These are phyloP conservation scores for Hydrangea macrophylla DNA, from an alignment of 148 eudicot genomes.

Conservation along the genomic window DNA sequence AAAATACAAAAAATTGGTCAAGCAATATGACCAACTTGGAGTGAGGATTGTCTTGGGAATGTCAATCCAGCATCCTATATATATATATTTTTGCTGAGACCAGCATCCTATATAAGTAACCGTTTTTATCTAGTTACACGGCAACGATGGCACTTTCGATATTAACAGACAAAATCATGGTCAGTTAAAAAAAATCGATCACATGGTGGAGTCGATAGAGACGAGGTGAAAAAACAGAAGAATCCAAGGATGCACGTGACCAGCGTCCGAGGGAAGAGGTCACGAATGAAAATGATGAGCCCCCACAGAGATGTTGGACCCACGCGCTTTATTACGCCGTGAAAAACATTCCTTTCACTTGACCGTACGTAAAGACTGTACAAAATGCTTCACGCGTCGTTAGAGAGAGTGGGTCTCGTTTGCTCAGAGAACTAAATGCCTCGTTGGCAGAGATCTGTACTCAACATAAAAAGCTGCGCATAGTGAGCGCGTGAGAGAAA, in stretches of 20 bases:
- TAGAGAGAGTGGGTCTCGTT: not conserved
- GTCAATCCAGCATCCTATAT: no score
- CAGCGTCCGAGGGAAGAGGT: not conserved
- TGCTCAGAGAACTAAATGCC: not conserved
- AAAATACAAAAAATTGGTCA: no score
- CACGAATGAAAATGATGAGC: not conserved
- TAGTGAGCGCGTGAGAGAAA: constrained; percentile 2
- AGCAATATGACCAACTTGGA: no score
- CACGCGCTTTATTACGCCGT: not conserved
- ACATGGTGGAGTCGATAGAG: not conserved
- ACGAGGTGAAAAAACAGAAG: not conserved
- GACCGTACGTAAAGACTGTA: not conserved
- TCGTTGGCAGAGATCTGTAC: not conserved
- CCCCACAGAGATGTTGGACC: not conserved
- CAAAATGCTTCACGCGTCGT: not conserved
- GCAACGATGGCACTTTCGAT: not conserved
- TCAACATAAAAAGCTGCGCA: not conserved
- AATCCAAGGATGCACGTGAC: constrained; percentile 8
- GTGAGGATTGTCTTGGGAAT: no score
- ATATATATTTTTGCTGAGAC: no score
- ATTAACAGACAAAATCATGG: not conserved
- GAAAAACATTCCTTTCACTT: not conserved
- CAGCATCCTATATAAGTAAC: no score
- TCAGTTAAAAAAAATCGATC: not conserved
- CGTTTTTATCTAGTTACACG: not conserved